Evolutionary conservation across 306 rosid genomes (phyloP), one percentile per base, ranked within the genome.

Genomic region (Casuarina glauca): DNA sequence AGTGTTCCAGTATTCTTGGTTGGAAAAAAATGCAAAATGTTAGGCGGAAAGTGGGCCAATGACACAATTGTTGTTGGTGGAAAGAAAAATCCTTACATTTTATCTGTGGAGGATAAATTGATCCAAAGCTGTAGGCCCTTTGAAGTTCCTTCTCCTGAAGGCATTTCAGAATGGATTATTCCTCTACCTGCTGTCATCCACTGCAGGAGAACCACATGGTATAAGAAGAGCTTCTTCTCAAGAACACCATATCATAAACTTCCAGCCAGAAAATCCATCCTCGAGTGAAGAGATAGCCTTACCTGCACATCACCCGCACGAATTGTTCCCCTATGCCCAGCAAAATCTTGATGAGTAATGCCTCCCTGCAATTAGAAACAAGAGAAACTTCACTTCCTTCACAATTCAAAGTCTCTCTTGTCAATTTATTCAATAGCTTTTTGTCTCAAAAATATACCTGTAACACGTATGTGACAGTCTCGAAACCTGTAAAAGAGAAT

Each of bases 121-220:
- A 95, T 95, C 98, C 98, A 95, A 4, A 95, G 91, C 77, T 95
- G 98, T 82, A 95, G 46, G 3, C 97, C 98, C 77, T 77, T 87
- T 85, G 93, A 90, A 80, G 82, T 81, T 66, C 86, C 93, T 85
- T 84, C 93, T 70, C 89, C 94, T 13, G 86, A 93, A 49, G 98
- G 97, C 98, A 95, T 95, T 84, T 95, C 98, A 57, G 98, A 95
- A 84, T 95, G 98, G 78, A 95, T 77, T 20, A 95, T 95, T 69
- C 98, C 98, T 84, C 98, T 89, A 41, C 98, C 98, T 67, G 97
- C 97, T 4, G 98, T 95, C 97, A 95, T 95, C 98, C 98, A 95
- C 97, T 92, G 90, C 80, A 67, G 57, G 53, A 53, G 71, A 36
- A 53, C 7, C 46, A 42, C 9, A 54, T 4, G 69, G 3, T 19